Evolutionary conservation across 2,329 filamentous ascomycete genomes (phyloP).

Genomic region (Pseudogymnoascus pannorum): DNA sequence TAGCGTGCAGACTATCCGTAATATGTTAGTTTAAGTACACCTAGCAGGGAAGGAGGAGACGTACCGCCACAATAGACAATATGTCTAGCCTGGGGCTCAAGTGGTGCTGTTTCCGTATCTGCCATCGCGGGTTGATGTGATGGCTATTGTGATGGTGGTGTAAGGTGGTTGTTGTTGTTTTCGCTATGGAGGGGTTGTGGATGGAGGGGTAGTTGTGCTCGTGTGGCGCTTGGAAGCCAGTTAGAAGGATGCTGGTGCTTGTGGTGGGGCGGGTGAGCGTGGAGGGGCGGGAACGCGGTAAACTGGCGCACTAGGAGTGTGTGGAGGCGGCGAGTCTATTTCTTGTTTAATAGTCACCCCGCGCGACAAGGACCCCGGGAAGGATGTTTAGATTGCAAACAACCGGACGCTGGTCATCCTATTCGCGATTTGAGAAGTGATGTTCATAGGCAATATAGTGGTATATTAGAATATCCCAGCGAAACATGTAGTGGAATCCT

Average conservation of each 20-base stretch:
- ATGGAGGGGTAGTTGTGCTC: background rate
- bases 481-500: background rate
- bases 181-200: background rate
- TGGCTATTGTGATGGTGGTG: conserved; percentile 28
- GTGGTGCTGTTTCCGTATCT: conserved; percentile 13
- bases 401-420: background rate
- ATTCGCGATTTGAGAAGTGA: background rate
- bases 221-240: background rate
- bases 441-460: background rate
- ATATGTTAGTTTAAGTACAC: conserved; percentile 10
- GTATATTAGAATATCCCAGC: background rate
- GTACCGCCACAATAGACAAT: conserved; percentile 30
- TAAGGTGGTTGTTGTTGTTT: background rate
- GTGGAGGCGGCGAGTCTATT: background rate
- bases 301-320: background rate
- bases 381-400: background rate
- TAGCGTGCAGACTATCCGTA: conserved; percentile 51
- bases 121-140: conserved; percentile 4
- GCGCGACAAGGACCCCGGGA: no score
- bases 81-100: conserved; percentile 27
- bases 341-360: background rate
- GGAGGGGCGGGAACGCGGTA: background rate
- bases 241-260: background rate
- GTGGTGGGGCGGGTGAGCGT: background rate
- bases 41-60: background rate